Evolutionary conservation across 768 basidiomycete genomes (phyloP), one percentile per base, ranked within the genome.

Genomic region (Chalciporus piperatus): DNA sequence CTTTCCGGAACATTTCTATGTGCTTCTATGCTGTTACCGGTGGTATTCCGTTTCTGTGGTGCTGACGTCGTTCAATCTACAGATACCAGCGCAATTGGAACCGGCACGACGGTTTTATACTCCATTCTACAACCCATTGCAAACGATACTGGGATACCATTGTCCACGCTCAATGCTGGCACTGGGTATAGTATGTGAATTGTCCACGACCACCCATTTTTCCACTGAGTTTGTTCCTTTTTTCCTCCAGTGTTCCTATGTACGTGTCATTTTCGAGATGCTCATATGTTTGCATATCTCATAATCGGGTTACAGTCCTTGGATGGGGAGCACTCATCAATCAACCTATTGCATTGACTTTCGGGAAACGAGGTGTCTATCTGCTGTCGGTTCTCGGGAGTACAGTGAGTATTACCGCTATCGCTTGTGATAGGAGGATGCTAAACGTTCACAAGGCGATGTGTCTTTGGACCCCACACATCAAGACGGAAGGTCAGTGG

Each of bases 251-350:
- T 59, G 57, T 59, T 59, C 33, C 47, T 59, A 27, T 55, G 58
- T 59, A 46, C 20, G 50, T 51, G 17, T 19, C 19, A 9, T 6
- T 20, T 28, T 48, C 5, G 5, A 27, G 20, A 7, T 6, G 22
- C 7, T 23, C 16, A 14, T 19, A 28, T 33, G 13, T 33, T 17
- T 27, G 39, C 30, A n/a, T n/a, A 14, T 25, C 43, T 54, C 19
- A 59, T 25, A 7, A 17, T 14, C 32, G 19, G 19, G 32, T 37
- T 33, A 23, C 25, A 59, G 57, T 59, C 37, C 45, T 55, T 17
- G 58, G 58, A 39, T 55, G 58, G 58, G 58, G 58, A 16, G 52
- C 58, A 1, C 42, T 59, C 32, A 59, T 59, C 14, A 59, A 59
- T 17, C 58, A 59, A 43, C 58, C 58, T 9, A 50, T 59, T 4